Conservation (phyloP, 192 early-diverging fungal species). For the Coemansia sp. region DNA sequence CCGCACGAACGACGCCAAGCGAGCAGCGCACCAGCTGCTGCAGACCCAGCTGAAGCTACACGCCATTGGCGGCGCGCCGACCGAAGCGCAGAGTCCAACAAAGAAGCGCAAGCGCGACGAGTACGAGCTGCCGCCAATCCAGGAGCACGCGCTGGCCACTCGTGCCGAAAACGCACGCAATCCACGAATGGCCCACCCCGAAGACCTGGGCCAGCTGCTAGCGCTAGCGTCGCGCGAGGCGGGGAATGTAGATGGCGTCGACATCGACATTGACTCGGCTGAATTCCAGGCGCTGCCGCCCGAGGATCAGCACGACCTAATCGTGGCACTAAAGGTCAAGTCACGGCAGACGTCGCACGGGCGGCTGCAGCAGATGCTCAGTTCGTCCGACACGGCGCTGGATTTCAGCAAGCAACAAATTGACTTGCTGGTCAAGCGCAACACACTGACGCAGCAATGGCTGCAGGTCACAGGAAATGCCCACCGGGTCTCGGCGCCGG, state of each 20-base stretch:
- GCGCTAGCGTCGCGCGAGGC: conserved; percentile 28
- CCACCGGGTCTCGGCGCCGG: conserved; percentile 14
- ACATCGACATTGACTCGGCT: conserved; percentile 76
- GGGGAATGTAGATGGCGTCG: conserved; percentile 43
- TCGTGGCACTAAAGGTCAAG: conserved; percentile 78
- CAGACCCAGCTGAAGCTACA: conserved; percentile 71
- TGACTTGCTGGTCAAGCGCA: conserved; percentile 73
- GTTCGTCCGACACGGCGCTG: conserved; percentile 62
- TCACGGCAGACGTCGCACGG: conserved; percentile 74
- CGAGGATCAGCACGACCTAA: conserved; percentile 89
- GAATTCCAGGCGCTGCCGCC: conserved; percentile 69
- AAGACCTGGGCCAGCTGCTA: conserved; percentile 42
- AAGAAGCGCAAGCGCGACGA: conserved; percentile 54
- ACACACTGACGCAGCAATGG: conserved; percentile 78
- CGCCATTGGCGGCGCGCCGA: conserved; percentile 45
- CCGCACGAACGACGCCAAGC: conserved; percentile 55
- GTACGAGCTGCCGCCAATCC: conserved; percentile 42
- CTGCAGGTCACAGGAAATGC: conserved; percentile 50
- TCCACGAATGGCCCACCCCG: conserved; percentile 45
- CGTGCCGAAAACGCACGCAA: conserved; percentile 32
- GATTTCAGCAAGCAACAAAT: conserved; percentile 95
- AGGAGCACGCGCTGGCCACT: conserved; percentile 17
- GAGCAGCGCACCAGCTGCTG: conserved; percentile 80
- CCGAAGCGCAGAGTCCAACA: conserved; percentile 11
- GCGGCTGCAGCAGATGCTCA: conserved; percentile 68